These are phyloP conservation scores for Neopestalotiopsis sp. DNA, from an alignment of 2,329 filamentous ascomycete genomes.

Conservation along the genomic window DNA sequence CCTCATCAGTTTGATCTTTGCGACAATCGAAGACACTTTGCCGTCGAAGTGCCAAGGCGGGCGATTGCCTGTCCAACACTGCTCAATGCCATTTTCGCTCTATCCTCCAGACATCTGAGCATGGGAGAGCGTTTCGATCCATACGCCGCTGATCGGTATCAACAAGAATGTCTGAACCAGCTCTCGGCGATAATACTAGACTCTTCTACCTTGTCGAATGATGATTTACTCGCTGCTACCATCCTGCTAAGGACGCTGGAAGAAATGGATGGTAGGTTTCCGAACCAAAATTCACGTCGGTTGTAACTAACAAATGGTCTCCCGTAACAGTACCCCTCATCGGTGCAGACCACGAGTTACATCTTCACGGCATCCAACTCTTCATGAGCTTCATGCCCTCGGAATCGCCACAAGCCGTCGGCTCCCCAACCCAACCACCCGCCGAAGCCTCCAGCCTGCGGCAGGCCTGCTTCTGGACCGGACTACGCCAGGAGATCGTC, in stretches of 20 bases:
- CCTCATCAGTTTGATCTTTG: slow-evolving; percentile 11
- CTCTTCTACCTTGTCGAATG: slow-evolving; percentile 1
- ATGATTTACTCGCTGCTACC: slow-evolving; percentile 14
- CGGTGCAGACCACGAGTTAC: slow-evolving; percentile 6
- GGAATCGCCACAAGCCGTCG: background rate
- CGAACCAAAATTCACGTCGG: background rate
- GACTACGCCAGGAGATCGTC: slow-evolving; percentile 16
- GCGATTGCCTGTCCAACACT: slow-evolving; percentile 14
- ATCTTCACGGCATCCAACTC: slow-evolving; percentile 16
- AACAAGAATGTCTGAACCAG: slow-evolving; percentile 14
- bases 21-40: slow-evolving; percentile 11
- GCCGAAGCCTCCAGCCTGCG: background rate
- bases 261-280: slow-evolving; percentile 15
- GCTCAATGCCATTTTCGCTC: slow-evolving; percentile 13
- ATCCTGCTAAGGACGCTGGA: slow-evolving; percentile 14
- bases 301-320: background rate
- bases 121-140: slow-evolving; percentile 11
- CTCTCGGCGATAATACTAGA: slow-evolving; percentile 7
- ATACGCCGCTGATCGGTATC: slow-evolving; percentile 12
- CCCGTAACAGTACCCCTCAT: background rate
- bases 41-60: slow-evolving; percentile 7
- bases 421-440: background rate
- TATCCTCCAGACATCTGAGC: slow-evolving; percentile 13
- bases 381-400: slow-evolving; percentile 8
- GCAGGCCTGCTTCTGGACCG: slow-evolving; percentile 15